These are phyloP conservation scores for Ormosia semicastrata DNA, from an alignment of 306 rosid species.

Conservation along the genomic window DNA sequence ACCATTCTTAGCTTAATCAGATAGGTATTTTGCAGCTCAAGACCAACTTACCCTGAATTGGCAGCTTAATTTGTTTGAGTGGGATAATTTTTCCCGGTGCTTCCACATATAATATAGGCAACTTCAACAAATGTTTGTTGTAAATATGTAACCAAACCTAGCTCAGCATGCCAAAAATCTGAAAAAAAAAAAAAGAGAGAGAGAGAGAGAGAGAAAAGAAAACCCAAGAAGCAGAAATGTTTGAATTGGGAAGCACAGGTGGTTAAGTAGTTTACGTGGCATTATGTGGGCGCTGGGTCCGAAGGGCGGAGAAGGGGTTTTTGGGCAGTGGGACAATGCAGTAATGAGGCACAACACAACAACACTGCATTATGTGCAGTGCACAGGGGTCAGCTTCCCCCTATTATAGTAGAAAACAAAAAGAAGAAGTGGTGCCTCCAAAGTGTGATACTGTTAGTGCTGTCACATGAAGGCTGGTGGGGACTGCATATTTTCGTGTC, in stretches of 20 bases:
- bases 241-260: constrained; percentile 21
- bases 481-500: constrained; percentile 40
- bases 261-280: constrained; percentile 26
- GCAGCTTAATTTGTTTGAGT: background rate
- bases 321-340: constrained; percentile 32
- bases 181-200: background rate
- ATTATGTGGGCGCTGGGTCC: background rate
- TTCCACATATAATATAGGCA: background rate
- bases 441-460: constrained; percentile 11
- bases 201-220: too few species aligned
- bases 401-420: constrained; percentile 39
- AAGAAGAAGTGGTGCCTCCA: constrained; percentile 43
- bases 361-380: constrained; percentile 22
- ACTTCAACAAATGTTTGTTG: background rate
- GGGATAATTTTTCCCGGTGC: background rate
- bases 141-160: background rate
- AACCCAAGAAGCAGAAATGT: background rate
- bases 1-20: constrained; percentile 1
- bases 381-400: constrained; percentile 27
- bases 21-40: background rate
- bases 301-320: constrained; percentile 15
- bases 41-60: background rate
- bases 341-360: constrained; percentile 34
- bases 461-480: constrained; percentile 38
- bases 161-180: constrained; percentile 5